Conservation (phyloP, 2,329 filamentous ascomycete species). For the Amphichorda felina region DNA sequence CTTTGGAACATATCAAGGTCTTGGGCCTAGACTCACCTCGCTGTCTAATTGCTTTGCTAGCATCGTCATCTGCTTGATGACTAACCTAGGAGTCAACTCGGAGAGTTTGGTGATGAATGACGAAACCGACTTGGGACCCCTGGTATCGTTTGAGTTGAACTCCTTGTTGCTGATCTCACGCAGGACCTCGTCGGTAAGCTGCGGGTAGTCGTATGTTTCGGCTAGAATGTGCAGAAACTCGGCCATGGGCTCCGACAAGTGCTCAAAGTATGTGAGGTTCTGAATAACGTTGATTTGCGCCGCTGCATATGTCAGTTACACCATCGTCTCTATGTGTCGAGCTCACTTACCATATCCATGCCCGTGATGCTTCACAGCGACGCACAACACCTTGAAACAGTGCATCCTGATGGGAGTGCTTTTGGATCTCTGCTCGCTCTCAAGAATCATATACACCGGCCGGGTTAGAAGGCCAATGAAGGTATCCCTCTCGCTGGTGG, state of each 20-base stretch:
- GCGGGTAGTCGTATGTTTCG: conserved; percentile 95
- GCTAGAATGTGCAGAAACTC: conserved; percentile 93
- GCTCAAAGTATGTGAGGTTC: conserved; percentile 95
- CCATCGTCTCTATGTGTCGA: not conserved
- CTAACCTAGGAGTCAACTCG: conserved; percentile 77
- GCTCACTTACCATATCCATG: conserved; percentile 71
- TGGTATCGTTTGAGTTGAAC: conserved; percentile 93
- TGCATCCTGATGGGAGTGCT: conserved; percentile 86
- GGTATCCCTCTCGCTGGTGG: conserved; percentile 90
- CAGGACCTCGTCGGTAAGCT: conserved; percentile 85
- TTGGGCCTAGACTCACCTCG: conserved; percentile 45
- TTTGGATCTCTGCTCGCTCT: conserved; percentile 89
- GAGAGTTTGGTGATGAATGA: conserved; percentile 88
- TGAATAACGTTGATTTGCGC: conserved; percentile 98
- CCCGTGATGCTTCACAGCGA: conserved; percentile 94
- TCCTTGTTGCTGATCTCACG: conserved; percentile 95
- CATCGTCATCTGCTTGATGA: conserved; percentile 96
- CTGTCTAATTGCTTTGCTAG: conserved; percentile 91
- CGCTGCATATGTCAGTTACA: conserved; percentile 36
- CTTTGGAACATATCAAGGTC: no score
- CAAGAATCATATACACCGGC: conserved; percentile 85
- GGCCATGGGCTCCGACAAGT: conserved; percentile 97
- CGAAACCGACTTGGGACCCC: conserved; percentile 91
- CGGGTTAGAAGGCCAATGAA: conserved; percentile 87
- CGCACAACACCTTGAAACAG: conserved; percentile 91